These are phyloP conservation scores for Vanilla planifolia DNA, from an alignment of 106 monocot species.

Conservation along the genomic window DNA sequence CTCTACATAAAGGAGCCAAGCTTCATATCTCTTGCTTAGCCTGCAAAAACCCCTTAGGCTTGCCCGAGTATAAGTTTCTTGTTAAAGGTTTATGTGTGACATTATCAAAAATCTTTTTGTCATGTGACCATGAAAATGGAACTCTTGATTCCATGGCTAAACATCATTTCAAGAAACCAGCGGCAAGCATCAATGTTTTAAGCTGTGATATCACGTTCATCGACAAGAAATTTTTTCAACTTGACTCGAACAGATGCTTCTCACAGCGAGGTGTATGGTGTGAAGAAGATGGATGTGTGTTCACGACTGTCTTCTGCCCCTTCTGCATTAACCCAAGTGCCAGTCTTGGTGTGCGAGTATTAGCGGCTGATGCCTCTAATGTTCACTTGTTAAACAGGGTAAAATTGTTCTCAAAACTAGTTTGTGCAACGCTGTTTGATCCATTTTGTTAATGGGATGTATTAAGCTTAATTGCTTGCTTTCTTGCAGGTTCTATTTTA, in stretches of 20 bases:
- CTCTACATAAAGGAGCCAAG: conserved; percentile 15
- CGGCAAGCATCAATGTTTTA: conserved; percentile 15
- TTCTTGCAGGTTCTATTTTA: conserved; percentile 77
- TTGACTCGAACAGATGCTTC: neutral
- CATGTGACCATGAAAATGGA: conserved; percentile 36
- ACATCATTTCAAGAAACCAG: conserved; percentile 7
- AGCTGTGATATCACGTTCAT: conserved; percentile 35
- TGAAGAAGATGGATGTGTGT: conserved; percentile 87
- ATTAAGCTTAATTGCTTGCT: neutral
- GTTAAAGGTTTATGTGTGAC: conserved; percentile 36
- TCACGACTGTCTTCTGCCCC: conserved; percentile 51
- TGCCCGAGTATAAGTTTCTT: conserved; percentile 37
- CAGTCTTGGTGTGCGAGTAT: conserved; percentile 54
- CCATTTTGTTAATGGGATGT: neutral
- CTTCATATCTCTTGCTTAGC: conserved; percentile 43
- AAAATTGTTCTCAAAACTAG: conserved; percentile 11
- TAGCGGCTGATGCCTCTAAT: conserved; percentile 65
- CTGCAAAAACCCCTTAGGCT: conserved; percentile 59
- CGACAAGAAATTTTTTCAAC: conserved; percentile 27
- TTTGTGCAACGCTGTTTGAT: neutral
- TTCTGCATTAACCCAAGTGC: conserved; percentile 35
- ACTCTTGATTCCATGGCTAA: conserved; percentile 11
- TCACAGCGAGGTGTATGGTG: conserved; percentile 46
- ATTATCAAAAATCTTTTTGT: conserved; percentile 53
- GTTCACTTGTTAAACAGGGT: conserved; percentile 68